These are phyloP conservation scores for Lathyrus aphaca DNA, from an alignment of 306 rosid genomes.

Conservation along the genomic window DNA sequence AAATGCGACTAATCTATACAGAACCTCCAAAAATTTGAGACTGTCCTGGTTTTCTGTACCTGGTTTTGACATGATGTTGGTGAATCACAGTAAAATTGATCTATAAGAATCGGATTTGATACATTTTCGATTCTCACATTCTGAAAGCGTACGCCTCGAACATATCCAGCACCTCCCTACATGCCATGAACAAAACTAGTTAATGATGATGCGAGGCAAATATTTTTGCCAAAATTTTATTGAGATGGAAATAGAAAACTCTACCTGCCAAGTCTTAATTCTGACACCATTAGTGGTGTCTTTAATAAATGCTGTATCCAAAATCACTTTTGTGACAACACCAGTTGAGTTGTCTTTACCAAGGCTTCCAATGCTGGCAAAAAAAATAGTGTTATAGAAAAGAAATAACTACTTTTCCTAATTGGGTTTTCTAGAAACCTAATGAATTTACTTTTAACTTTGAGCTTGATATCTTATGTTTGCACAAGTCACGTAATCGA, in stretches of 20 bases:
- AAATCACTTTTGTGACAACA: slow-evolving; percentile 76
- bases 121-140: slow-evolving; percentile 84
- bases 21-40: too few species aligned
- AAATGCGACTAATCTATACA: too few species aligned
- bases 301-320: slow-evolving; percentile 83
- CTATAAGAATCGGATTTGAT: slow-evolving; percentile 85
- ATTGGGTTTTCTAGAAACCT: slow-evolving; percentile 7
- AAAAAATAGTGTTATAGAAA: slow-evolving; percentile 26
- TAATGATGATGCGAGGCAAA: neutral
- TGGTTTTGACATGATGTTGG: slow-evolving; percentile 71
- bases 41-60: slow-evolving; percentile 45
- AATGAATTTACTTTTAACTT: neutral
- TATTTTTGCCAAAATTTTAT: neutral
- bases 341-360: slow-evolving; percentile 91
- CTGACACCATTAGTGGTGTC: slow-evolving; percentile 88
- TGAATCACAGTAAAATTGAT: slow-evolving; percentile 98
- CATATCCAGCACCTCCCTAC: slow-evolving; percentile 98
- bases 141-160: slow-evolving; percentile 77
- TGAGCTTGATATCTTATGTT: slow-evolving; percentile 14
- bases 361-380: slow-evolving; percentile 91
- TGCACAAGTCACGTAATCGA: slow-evolving; percentile 1
- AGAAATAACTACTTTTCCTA: slow-evolving; percentile 24
- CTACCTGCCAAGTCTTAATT: slow-evolving; percentile 98
- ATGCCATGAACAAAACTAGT: slow-evolving; percentile 22
- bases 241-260: slow-evolving; percentile 21